Base-by-base conservation (phyloP, 2,329 filamentous ascomycete genomes). In the Tympanopsis confertula region DNA sequence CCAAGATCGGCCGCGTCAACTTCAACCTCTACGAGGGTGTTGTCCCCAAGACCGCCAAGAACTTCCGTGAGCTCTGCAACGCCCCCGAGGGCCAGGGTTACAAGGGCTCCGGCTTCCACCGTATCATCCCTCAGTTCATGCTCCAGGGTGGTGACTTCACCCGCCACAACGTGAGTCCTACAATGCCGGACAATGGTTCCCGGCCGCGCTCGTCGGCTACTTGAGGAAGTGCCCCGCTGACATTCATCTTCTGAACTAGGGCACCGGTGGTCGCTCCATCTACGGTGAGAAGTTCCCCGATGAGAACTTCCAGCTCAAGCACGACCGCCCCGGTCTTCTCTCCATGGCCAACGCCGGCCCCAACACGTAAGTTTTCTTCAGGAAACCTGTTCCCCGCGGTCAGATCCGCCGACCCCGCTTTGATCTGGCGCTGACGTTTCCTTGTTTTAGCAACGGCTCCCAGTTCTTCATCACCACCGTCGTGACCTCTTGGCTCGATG, bases 391-490 rank as follows among this genome's bases (percentile, higher is more conserved):
- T n/a, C n/a, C n/a, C n/a, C n/a, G n/a, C n/a, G n/a, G n/a, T n/a
- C n/a, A n/a, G n/a, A n/a, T n/a, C 30, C 15, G 7, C 30, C 7
- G 10, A 33, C 7, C 15, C 15, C 12, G 7, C 12, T 17, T 18
- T 18, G 30, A 33, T 7, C 12, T 10, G 12, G 30, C 17, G 17
- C 30, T 33, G 15, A 76, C 49, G 67, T 65, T 14, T 67, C 66
- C 12, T 65, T 66, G 19, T 19, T 65, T 63, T 45, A 94, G 91
- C 62, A 98, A 98, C 68, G 91, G 91, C 53, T 94, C 86, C 37
- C 89, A 96, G 65, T 96, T 96, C 74, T 96, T 96, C 72, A 69
- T 96, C 58, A 96, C 89, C 53, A 96, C 89, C 40, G 86, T 94
- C 37, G 74, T 79, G 42, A 96, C 91, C 43, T 79, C 81, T 39